Percentiles rank a stretch among this genome's conserved stretches.
phyloP scores from a whole-genome alignment of 805 yeast genomes.

The Hemisphaericaspora nanyangensis region DNA sequence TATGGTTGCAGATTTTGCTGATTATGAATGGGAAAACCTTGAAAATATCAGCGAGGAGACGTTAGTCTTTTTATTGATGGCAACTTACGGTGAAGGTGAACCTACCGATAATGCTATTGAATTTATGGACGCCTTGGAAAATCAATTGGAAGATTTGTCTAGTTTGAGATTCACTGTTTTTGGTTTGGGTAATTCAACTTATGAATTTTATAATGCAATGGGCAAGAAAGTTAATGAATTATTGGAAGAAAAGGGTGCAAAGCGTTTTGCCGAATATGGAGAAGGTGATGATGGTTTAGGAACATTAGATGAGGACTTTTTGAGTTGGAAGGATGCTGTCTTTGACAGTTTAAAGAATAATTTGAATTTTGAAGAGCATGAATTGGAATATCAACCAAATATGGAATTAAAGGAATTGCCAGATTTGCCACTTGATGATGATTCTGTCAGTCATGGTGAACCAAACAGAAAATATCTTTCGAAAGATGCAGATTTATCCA shows the following conservation, averaged over 20 bases:
- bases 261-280: conserved; percentile 71
- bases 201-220: conserved; percentile 85
- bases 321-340: conserved; percentile 85
- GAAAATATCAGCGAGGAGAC: conserved; percentile 59
- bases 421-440: conserved; percentile 18
- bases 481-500: conserved; percentile 31
- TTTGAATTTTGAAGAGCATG: conserved; percentile 73
- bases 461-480: conserved; percentile 52
- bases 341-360: conserved; percentile 62
- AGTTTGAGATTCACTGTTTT: conserved; percentile 69
- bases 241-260: conserved; percentile 62
- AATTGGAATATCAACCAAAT: conserved; percentile 73
- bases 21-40: conserved; percentile 78
- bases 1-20: conserved; percentile 84
- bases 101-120: conserved; percentile 92
- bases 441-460: conserved; percentile 64
- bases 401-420: conserved; percentile 39
- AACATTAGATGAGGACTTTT: conserved; percentile 90
- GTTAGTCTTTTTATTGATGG: conserved; percentile 65
- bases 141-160: conserved; percentile 52
- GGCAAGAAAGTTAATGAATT: conserved; percentile 58
- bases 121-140: conserved; percentile 65
- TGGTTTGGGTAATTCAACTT: conserved; percentile 93
- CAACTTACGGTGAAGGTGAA: conserved; percentile 98
- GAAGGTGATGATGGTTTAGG: conserved; percentile 95